These are phyloP conservation scores for Botrytis squamosa DNA, from an alignment of 2,329 filamentous ascomycete genomes.

Conservation along the genomic window DNA sequence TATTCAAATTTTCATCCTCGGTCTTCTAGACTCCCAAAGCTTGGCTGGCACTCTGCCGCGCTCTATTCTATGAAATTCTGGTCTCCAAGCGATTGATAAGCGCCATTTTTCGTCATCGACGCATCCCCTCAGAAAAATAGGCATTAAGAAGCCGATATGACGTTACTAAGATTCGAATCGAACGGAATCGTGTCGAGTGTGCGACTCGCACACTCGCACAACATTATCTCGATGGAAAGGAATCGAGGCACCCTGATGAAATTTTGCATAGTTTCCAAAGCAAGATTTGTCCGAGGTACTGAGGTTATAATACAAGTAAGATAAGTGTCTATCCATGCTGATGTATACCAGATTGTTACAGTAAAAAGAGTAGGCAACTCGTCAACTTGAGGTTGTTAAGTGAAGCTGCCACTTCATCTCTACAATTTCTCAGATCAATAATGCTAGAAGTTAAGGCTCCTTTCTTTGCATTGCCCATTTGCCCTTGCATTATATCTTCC, in stretches of 20 bases:
- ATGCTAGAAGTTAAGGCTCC: no score
- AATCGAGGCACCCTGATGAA: not conserved
- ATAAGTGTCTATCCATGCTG: not conserved
- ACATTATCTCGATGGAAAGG: not conserved
- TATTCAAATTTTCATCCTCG: not conserved
- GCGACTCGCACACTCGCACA: not conserved
- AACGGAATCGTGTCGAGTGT: not conserved
- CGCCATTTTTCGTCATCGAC: not conserved
- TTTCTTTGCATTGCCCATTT: no score
- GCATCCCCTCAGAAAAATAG: no score
- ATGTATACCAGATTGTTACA: not conserved
- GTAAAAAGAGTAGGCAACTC: no score
- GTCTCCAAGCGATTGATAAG: not conserved
- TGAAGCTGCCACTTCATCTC: no score
- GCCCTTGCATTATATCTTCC: no score
- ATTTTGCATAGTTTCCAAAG: not conserved
- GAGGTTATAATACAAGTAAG: not conserved
- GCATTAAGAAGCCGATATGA: not conserved
- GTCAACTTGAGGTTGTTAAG: no score
- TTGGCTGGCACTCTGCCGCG: not conserved
- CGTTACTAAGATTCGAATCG: not conserved
- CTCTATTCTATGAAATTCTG: not conserved
- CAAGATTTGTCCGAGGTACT: not conserved
- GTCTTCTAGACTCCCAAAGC: not conserved
- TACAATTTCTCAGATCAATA: no score